These are phyloP conservation scores for Tripterygium wilfordii DNA, from an alignment of 177 flowering plant species.

Conservation along the genomic window DNA sequence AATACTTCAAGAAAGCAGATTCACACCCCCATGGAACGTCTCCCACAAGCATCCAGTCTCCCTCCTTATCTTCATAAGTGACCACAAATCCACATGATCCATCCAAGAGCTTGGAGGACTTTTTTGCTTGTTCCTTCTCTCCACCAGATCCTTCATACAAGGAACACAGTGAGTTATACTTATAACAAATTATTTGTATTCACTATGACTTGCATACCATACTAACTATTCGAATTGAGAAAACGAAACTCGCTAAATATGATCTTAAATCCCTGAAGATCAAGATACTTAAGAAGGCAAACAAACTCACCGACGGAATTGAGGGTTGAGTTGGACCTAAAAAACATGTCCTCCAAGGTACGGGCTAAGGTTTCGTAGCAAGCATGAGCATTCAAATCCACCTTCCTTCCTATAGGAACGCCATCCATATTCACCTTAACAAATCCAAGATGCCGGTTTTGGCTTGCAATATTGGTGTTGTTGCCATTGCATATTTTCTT, in stretches of 20 bases:
- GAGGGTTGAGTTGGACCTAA: conserved; percentile 14
- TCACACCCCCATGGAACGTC: conserved; percentile 91
- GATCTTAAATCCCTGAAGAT: too few species aligned
- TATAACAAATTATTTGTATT: not conserved
- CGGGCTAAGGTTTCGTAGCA: conserved; percentile 36
- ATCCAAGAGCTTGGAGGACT: conserved; percentile 54
- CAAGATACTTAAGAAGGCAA: not conserved
- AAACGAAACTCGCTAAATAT: too few species aligned
- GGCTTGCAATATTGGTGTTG: conserved; percentile 15
- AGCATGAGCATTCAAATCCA: conserved; percentile 44
- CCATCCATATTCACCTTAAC: conserved; percentile 62
- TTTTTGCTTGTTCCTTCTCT: conserved; percentile 27
- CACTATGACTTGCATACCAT: too few species aligned
- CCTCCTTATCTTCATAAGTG: conserved; percentile 87
- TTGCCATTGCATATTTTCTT: conserved; percentile 21
- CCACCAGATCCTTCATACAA: conserved; percentile 23
- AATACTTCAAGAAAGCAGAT: too few species aligned
- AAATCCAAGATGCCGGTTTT: conserved; percentile 24
- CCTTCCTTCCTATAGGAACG: conserved; percentile 50
- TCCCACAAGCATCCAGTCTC: conserved; percentile 96
- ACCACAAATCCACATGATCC: conserved; percentile 79
- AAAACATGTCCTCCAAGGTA: conserved; percentile 42
- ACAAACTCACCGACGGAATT: conserved; percentile 7
- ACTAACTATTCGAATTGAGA: too few species aligned
- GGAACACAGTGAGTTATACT: not conserved